phyloP scores from a whole-genome alignment of 228 moss, liverwort and hornwort species.

The Sphagnum magellanicum region DNA sequence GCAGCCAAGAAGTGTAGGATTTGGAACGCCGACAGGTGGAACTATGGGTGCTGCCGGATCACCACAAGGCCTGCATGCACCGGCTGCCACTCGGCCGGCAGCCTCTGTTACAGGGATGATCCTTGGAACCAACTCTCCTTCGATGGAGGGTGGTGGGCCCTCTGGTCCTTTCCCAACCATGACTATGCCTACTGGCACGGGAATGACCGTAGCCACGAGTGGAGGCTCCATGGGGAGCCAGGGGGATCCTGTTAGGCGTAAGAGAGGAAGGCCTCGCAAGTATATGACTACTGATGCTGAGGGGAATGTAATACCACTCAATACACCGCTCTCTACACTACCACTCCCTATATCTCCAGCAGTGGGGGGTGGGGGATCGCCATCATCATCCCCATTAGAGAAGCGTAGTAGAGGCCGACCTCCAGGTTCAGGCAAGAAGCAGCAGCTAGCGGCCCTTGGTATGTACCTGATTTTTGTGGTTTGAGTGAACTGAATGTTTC shows the following conservation, averaged over 20 bases:
- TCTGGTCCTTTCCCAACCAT: constrained; percentile 1
- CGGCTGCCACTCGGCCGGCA: neutral
- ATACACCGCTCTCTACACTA: neutral
- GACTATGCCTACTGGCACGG: constrained; percentile 1
- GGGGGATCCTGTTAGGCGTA: constrained; percentile 9
- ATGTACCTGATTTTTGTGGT: neutral
- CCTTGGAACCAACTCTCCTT: neutral
- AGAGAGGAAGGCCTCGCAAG: constrained; percentile 19
- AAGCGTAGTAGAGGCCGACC: constrained; percentile 63
- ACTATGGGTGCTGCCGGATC: constrained; percentile 7
- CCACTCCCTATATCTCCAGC: constrained; percentile 1
- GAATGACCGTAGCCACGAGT: constrained; percentile 18
- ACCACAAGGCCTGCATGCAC: constrained; percentile 10
- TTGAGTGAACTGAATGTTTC: no score
- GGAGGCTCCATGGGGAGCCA: constrained; percentile 5
- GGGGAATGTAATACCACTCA: constrained; percentile 10
- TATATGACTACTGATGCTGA: constrained; percentile 6
- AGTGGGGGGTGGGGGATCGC: neutral
- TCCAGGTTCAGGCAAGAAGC: constrained; percentile 63
- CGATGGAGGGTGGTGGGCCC: constrained; percentile 11
- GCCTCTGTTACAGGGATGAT: constrained; percentile 3
- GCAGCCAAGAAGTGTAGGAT: neutral
- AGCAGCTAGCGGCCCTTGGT: constrained; percentile 49
- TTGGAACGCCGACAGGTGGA: neutral
- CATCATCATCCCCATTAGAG: constrained; percentile 40